These are phyloP conservation scores for Mycena pura DNA, from an alignment of 768 basidiomycete species.

Conservation along the genomic window DNA sequence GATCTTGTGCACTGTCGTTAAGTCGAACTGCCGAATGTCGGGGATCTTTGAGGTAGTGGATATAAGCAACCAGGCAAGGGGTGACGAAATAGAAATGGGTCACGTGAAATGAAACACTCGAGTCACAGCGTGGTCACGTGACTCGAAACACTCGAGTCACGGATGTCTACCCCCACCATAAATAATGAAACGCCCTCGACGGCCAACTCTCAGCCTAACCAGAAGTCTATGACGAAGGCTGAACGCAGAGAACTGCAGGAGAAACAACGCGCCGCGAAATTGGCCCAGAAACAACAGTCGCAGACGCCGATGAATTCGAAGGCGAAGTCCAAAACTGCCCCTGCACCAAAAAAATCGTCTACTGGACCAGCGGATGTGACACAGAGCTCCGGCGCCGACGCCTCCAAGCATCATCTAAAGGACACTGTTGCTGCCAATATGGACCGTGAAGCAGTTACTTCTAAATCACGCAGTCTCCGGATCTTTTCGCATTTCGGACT, in stretches of 20 bases:
- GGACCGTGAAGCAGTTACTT: conserved; percentile 45
- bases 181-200: conserved; percentile 19
- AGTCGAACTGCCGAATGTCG: no score
- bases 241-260: conserved; percentile 83
- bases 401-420: conserved; percentile 14
- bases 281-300: conserved; percentile 47
- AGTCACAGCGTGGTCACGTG: no score
- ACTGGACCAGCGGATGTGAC: conserved; percentile 35
- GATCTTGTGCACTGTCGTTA: neutral
- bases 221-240: conserved; percentile 81
- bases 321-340: conserved; percentile 33
- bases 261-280: conserved; percentile 80
- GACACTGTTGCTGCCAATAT: conserved; percentile 23
- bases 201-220: conserved; percentile 49
- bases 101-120: no score
- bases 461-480: conserved; percentile 67
- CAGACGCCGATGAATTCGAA: conserved; percentile 22
- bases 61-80: no score
- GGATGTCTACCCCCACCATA: conserved; percentile 6
- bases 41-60: no score
- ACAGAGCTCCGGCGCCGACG: conserved; percentile 29
- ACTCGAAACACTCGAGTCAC: conserved; percentile 2
- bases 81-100: no score
- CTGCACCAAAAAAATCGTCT: conserved; percentile 33
- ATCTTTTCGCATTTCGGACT: conserved; percentile 89